phyloP scores from a whole-genome alignment of 2,329 filamentous ascomycete genomes.

The Talaromyces sp. region DNA sequence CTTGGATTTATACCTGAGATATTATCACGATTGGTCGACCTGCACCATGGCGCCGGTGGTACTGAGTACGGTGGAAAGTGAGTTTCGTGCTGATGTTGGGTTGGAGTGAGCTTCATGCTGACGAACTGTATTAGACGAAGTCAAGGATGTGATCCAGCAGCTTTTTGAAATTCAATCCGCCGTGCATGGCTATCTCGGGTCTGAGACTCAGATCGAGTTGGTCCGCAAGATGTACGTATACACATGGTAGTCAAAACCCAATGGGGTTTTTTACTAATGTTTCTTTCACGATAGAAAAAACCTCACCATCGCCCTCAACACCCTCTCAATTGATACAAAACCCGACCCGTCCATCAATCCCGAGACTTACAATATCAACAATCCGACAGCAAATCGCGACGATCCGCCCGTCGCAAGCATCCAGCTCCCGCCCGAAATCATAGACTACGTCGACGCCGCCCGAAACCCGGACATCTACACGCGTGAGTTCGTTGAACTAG shows the following conservation, averaged over 20 bases:
- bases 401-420: conserved; percentile 47
- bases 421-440: conserved; percentile 58
- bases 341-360: conserved; percentile 18
- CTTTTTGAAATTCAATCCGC: conserved; percentile 59
- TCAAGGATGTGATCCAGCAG: conserved; percentile 60
- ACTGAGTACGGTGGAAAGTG: conserved; percentile 35
- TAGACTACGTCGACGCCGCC: conserved; percentile 60
- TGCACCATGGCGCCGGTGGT: conserved; percentile 34
- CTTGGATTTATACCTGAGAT: not conserved
- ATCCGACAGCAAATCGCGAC: conserved; percentile 2
- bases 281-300: conserved; percentile 38
- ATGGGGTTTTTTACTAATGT: not conserved
- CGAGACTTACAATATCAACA: not conserved
- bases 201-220: conserved; percentile 55
- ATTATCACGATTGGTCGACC: not conserved
- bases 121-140: conserved; percentile 39
- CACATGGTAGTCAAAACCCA: not conserved
- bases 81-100: conserved; percentile 12
- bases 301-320: conserved; percentile 53
- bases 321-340: conserved; percentile 45
- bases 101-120: conserved; percentile 24
- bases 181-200: conserved; percentile 58
- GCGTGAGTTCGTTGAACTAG: conserved; percentile 62
- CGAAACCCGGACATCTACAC: conserved; percentile 67
- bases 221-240: conserved; percentile 53